Percentiles rank a stretch among this genome's conserved stretches.
phyloP scores from a whole-genome alignment of 2,329 filamentous ascomycete genomes.

The Ophiostoma ulmi region DNA sequence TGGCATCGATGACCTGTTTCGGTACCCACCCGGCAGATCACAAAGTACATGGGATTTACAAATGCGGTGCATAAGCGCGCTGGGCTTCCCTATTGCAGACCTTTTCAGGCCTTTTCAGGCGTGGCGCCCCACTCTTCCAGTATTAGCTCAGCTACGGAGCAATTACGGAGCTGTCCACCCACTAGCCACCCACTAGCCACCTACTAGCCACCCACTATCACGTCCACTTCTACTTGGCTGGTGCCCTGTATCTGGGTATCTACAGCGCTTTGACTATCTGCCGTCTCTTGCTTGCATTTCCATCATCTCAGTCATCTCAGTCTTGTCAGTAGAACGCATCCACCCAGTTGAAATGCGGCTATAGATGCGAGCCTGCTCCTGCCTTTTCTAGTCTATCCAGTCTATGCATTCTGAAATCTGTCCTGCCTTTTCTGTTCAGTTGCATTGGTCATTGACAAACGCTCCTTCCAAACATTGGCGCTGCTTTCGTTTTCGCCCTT shows the following conservation, averaged over 20 bases:
- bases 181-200: no score
- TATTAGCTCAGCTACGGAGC: no score
- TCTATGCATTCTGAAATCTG: background rate
- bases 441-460: background rate
- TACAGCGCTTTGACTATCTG: background rate
- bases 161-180: no score
- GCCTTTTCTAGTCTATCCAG: no score
- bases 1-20: background rate
- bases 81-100: background rate
- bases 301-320: no score
- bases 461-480: background rate
- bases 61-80: background rate
- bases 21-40: background rate
- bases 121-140: background rate
- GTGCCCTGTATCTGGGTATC: background rate
- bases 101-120: background rate
- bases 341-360: background rate
- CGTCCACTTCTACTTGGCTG: background rate
- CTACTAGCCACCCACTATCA: no score
- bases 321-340: background rate
- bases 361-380: background rate
- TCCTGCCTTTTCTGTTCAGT: background rate
- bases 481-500: background rate
- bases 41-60: conserved; percentile 3
- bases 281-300: background rate